Conservation (phyloP, 2,329 filamentous ascomycete genomes). For the Hypoxylon sp. region DNA sequence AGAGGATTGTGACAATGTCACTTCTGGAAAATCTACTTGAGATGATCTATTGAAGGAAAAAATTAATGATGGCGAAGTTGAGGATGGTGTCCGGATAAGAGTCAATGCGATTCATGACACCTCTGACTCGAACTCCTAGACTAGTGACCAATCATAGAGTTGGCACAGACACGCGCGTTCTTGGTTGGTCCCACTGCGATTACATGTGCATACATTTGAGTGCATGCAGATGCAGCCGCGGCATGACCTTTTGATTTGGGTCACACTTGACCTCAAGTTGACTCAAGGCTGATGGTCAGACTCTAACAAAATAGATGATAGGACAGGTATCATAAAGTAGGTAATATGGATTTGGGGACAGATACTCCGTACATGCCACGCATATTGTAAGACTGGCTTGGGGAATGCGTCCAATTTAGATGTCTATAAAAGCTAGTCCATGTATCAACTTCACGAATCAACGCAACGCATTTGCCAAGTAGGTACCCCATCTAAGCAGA, state of each 20-base stretch:
- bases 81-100: background rate
- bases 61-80: constrained; percentile 1
- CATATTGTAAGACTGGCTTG: too few relatives aligned
- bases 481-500: constrained; percentile 13
- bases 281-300: background rate
- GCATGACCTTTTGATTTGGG: constrained; percentile 17
- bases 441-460: constrained; percentile 24
- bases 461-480: constrained; percentile 7
- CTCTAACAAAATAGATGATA: too few relatives aligned
- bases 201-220: constrained; percentile 11
- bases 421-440: constrained; percentile 15
- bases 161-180: constrained; percentile 39
- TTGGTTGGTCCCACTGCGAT: constrained; percentile 27
- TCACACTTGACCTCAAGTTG: constrained; percentile 6
- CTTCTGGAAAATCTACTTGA: background rate
- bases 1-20: background rate
- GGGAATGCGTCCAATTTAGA: constrained; percentile 22
- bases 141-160: constrained; percentile 46
- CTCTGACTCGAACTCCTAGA: constrained; percentile 11
- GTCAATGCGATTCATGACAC: constrained; percentile 33
- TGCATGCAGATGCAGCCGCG: constrained; percentile 24
- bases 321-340: too few relatives aligned
- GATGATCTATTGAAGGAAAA: constrained; percentile 2
- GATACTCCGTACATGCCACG: too few relatives aligned
- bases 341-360: too few relatives aligned